Base-by-base conservation (phyloP, 305 asterid genomes). In the Fraxinus angustifolia region DNA sequence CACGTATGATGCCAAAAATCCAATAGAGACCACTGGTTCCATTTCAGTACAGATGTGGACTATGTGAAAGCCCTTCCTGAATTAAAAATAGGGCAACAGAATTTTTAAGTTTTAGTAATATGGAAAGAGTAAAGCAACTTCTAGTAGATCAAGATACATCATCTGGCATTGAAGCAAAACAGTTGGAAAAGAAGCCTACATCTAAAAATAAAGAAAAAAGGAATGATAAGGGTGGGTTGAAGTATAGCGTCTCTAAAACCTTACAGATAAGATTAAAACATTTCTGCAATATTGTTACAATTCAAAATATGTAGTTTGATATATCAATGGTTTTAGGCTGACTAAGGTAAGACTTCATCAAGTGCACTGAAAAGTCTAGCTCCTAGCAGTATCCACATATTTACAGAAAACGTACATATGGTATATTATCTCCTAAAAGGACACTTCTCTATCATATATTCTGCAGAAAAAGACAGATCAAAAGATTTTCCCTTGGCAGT, bases 11-110 rank as follows among this genome's bases (percentile, higher is more conserved):
- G 93, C 97, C 90, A 93, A 88, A 82, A 93, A 83, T 86, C 97
- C 94, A 86, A 88, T 91, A 45, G 92, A 90, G 36, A 88, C 91
- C 82, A 93, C 90, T 23, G 98, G 98, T 82, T 90, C 94, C 98
- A 93, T 93, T 90, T 93, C 98, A 80, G 98, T 87, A 83, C 93
- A 90, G 80, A 93, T 88, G 90, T 92, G 98, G 86, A 93, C 84
- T 78, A 92, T 80, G 85, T 93, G 98, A 79, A 89, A 85, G 10
- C 93, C 87, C 30, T 84, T 86, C 92, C 97, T 93, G 93, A 79
- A 82, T 42, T 53, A 78, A 14, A 84, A 82, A 79, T 17, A 60
- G 56, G 42, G 68, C 53, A 83, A 71, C 45, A 34, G 83, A 62
- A 80, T 30, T 53, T 53, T 19, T 50, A 70, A 70, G 73, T 79